These are phyloP conservation scores for Helianthus annuus DNA, from an alignment of 129 eudicot species.

Conservation along the genomic window DNA sequence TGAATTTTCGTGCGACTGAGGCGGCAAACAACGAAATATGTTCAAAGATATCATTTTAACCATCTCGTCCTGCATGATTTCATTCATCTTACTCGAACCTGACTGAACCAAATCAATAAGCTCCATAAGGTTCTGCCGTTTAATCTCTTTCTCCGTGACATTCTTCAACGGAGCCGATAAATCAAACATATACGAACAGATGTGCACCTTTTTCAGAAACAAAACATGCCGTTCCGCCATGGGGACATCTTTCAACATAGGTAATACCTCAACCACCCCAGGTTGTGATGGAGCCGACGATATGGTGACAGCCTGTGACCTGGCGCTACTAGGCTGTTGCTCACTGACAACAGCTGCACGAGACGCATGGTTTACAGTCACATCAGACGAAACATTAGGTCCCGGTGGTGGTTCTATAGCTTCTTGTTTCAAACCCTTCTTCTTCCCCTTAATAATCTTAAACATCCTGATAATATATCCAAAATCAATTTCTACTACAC, in stretches of 20 bases:
- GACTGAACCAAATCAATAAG: conserved; percentile 62
- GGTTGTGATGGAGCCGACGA: conserved; percentile 26
- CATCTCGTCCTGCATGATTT: conserved; percentile 64
- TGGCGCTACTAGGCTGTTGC: conserved; percentile 24
- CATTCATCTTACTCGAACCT: conserved; percentile 69
- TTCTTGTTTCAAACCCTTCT: conserved; percentile 49
- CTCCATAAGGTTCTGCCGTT: conserved; percentile 56
- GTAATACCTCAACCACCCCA: conserved; percentile 54
- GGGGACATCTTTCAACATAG: conserved; percentile 59
- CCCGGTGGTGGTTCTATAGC: conserved; percentile 55
- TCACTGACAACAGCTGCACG: conserved; percentile 35
- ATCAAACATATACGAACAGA: conserved; percentile 55
- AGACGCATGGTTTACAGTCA: conserved; percentile 66
- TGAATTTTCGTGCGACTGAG: conserved; percentile 54
- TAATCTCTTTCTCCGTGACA: conserved; percentile 62
- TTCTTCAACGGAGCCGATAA: conserved; percentile 47
- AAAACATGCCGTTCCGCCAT: conserved; percentile 55
- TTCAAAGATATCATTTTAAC: conserved; percentile 58
- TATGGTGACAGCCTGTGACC: conserved; percentile 19
- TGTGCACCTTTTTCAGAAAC: conserved; percentile 55
- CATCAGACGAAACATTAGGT: conserved; percentile 39
- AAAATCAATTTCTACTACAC: conserved; percentile 13
- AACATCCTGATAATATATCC: conserved; percentile 40
- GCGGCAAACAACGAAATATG: conserved; percentile 67
- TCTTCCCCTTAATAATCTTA: conserved; percentile 58